Evolutionary conservation across 1,139 yeast species (phyloP), one percentile per base, ranked within the genome.

Genomic region (Kazachstania sp.): DNA sequence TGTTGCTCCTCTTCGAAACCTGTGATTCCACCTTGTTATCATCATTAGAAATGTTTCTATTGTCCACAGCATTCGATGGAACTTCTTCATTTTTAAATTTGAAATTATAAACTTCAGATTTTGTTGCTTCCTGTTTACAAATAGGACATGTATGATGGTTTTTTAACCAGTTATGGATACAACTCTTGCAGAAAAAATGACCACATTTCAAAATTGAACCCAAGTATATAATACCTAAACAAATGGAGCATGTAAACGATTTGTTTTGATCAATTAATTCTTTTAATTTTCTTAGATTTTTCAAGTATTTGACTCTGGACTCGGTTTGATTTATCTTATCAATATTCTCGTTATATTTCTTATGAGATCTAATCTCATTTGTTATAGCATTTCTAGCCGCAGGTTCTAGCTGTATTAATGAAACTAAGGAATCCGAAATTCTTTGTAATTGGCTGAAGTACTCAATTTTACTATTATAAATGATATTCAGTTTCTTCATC

Each of bases 191-290:
- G 61, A 83, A 90, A 56, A 81, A 82, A 65, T 90, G 97, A 0
- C 97, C 97, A 72, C 97, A 90, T 18, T 79, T 80, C 0, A 95
- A 83, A 51, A 90, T 70, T 0, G 92, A 75, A 0, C 97, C 97
- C 42, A 79, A 71, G 3, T 78, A 72, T 41, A 88, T 86, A 1
- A 75, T 63, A 3, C 79, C 73, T 23, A 83, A 77, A 62, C 98
- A 92, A 54, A 92, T 88, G 40, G 82, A 75, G 65, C 97, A 92
- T 44, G 74, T 67, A 35, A 64, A 58, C 5, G 51, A 46, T 39
- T 59, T 57, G 16, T 59, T 55, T 11, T 51, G 49, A 23, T 54
- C 54, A n/a, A 59, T 52, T 1, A 54, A 49, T n/a, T 55, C 55
- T 43, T 60, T 56, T 15, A 64, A 42, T 13, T 47, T 56, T 18